Conservation (phyloP, 1,284 basidiomycete genomes). For the Puccinia coronata region DNA sequence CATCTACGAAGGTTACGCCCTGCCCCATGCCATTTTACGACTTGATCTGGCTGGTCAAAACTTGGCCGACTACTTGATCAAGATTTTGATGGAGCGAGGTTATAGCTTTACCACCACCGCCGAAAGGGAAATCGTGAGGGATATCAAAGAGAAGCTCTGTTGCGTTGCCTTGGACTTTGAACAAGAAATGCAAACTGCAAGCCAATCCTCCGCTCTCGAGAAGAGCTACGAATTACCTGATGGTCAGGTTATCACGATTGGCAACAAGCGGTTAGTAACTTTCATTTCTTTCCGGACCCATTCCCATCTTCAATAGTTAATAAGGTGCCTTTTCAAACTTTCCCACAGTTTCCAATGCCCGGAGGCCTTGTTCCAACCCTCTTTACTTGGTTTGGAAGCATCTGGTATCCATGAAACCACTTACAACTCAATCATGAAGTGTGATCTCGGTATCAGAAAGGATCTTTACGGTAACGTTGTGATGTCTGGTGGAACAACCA, state of each 20-base stretch:
- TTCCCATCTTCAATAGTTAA: not conserved
- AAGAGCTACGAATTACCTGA: constrained; percentile 96
- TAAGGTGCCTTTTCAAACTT: not conserved
- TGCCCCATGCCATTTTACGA: constrained; percentile 91
- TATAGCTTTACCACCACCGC: constrained; percentile 91
- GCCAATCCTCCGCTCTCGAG: constrained; percentile 86
- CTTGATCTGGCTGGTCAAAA: constrained; percentile 94
- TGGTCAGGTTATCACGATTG: constrained; percentile 94
- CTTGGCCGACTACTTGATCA: constrained; percentile 87
- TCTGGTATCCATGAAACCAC: constrained; percentile 94
- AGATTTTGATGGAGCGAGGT: constrained; percentile 89
- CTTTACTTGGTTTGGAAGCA: constrained; percentile 87
- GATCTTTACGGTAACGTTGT: constrained; percentile 92
- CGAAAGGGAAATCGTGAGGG: constrained; percentile 92
- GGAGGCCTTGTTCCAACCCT: constrained; percentile 95
- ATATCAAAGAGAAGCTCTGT: constrained; percentile 98
- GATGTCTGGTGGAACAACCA: constrained; percentile 92
- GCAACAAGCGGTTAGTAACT: constrained; percentile 75
- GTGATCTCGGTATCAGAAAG: constrained; percentile 68
- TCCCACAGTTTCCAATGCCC: constrained; percentile 81
- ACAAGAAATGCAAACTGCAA: constrained; percentile 90
- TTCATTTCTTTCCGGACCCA: not conserved
- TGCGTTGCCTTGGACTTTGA: constrained; percentile 97
- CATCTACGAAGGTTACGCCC: constrained; percentile 92
- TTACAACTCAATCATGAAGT: constrained; percentile 81